Percentiles rank a stretch among this genome's conserved stretches.
Conservation (phyloP, 2,329 filamentous ascomycete genomes). For the Calonectria leucothoes region DNA sequence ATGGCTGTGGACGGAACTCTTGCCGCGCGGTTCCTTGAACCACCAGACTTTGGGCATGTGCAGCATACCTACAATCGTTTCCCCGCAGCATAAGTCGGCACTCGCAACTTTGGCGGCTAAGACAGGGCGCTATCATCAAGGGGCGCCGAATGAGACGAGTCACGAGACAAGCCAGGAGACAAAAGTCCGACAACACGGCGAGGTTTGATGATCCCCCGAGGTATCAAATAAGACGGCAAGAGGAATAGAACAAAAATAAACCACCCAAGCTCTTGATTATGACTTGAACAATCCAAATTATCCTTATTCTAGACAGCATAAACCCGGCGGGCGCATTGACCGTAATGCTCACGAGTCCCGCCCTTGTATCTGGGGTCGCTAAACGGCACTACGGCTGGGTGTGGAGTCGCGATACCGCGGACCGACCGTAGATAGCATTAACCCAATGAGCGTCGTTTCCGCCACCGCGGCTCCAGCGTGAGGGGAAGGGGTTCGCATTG, state of each 20-base stretch:
- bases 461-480: constrained; percentile 26
- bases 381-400: not conserved
- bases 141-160: not conserved
- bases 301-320: no score
- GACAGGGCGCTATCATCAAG: not conserved
- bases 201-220: no score
- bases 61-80: not conserved
- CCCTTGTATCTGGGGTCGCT: not conserved
- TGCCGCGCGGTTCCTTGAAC: not conserved
- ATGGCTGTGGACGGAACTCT: not conserved
- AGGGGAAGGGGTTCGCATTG: not conserved
- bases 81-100: not conserved
- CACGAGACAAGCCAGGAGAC: no score
- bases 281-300: no score
- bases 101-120: not conserved
- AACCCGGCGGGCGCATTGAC: no score
- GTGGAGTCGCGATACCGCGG: constrained; percentile 42
- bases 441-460: constrained; percentile 38
- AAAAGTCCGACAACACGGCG: no score
- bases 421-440: constrained; percentile 30
- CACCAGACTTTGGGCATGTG: no score
- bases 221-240: no score
- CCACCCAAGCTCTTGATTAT: no score
- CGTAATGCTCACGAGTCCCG: no score
- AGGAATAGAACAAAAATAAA: no score